Conservation (phyloP, 2,329 filamentous ascomycete genomes). For the Hortaea werneckii region DNA sequence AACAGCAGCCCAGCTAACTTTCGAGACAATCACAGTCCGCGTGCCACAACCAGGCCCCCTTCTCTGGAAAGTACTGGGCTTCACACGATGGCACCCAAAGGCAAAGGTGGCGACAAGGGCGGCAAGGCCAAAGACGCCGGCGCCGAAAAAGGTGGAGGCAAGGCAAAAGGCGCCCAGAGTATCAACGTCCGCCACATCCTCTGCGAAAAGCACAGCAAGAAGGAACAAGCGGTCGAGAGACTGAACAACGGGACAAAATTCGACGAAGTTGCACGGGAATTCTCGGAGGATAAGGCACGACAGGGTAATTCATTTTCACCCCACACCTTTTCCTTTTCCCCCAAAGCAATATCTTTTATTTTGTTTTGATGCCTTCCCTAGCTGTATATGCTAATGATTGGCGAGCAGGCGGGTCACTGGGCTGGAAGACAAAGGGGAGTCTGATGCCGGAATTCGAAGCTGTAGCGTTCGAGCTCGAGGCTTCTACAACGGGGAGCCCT, state of each 20-base stretch:
- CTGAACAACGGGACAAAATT: slow-evolving; percentile 59
- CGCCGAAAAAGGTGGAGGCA: slow-evolving; percentile 20
- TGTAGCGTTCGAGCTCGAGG: slow-evolving; percentile 58
- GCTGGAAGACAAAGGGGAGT: slow-evolving; percentile 61
- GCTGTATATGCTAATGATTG: neutral
- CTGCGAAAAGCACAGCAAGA: slow-evolving; percentile 69
- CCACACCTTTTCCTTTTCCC: neutral
- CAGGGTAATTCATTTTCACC: slow-evolving; percentile 13
- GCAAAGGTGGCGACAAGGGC: slow-evolving; percentile 11
- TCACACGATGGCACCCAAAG: slow-evolving; percentile 24
- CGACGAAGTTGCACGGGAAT: slow-evolving; percentile 62
- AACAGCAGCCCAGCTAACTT: no score
- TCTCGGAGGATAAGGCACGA: slow-evolving; percentile 67
- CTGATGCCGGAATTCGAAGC: slow-evolving; percentile 61
- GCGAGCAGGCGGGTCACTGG: slow-evolving; percentile 53
- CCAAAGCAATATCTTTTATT: neutral
- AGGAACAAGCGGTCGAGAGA: slow-evolving; percentile 64
- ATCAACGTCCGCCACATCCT: slow-evolving; percentile 69
- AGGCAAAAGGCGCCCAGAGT: slow-evolving; percentile 51
- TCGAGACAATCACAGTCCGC: no score
- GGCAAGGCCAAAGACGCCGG: slow-evolving; percentile 10
- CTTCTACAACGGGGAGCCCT: slow-evolving; percentile 54
- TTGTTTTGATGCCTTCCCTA: no score
- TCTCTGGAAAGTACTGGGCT: no score
- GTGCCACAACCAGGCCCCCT: no score